Conservation (phyloP, 1,139 yeast species). For the Kluyveromyces sp. region DNA sequence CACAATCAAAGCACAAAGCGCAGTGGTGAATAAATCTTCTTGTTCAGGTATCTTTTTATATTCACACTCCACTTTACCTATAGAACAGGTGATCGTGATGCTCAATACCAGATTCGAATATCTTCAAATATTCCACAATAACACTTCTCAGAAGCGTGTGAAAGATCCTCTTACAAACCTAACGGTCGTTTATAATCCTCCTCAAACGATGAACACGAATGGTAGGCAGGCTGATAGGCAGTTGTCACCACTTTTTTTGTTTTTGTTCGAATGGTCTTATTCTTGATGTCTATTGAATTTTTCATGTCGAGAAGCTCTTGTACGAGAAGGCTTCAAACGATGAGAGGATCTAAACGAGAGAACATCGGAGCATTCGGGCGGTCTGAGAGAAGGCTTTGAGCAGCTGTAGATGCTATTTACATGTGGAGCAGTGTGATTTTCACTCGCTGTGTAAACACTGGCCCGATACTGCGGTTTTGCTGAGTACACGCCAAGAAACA, state of each 20-base stretch:
- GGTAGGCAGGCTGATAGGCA: background rate
- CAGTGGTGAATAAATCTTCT: too few relatives aligned
- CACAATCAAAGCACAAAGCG: too few relatives aligned
- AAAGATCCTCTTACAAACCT: background rate
- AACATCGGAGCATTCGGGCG: background rate
- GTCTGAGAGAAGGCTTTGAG: background rate
- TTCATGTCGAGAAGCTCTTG: background rate
- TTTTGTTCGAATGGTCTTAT: slow-evolving; percentile 3
- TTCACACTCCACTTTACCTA: too few relatives aligned
- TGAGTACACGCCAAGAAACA: too few relatives aligned
- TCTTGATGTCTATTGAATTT: background rate
- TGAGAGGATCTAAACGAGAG: background rate
- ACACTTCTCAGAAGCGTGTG: background rate
- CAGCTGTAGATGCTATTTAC: too few relatives aligned
- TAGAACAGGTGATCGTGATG: background rate
- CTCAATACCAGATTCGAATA: background rate
- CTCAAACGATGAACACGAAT: background rate
- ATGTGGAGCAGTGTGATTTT: too few relatives aligned
- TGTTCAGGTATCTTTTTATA: too few relatives aligned
- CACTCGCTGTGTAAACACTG: too few relatives aligned
- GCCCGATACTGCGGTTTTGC: too few relatives aligned
- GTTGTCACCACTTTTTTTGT: background rate
- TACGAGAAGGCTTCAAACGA: background rate
- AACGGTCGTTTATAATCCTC: background rate
- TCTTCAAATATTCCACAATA: background rate